Conservation (phyloP, 2,329 filamentous ascomycete genomes). For the Sporothrix phasma region DNA sequence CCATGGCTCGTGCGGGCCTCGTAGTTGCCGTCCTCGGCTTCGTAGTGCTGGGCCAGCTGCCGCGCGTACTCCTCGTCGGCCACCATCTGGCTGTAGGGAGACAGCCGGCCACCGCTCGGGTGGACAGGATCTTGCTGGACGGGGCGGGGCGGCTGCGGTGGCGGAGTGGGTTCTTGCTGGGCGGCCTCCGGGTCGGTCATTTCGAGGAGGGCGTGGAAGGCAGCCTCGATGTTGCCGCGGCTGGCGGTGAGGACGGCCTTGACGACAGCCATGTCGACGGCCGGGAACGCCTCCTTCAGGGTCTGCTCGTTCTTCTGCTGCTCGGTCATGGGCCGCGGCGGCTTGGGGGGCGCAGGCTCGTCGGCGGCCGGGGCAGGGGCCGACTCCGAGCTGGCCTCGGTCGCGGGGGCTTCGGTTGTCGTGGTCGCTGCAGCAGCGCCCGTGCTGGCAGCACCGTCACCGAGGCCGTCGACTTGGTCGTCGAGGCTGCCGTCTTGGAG, state of each 20-base stretch:
- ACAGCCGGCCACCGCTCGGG: constrained; percentile 59
- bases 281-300: constrained; percentile 86
- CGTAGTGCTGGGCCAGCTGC: constrained; percentile 85
- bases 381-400: constrained; percentile 12
- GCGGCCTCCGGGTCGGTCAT: constrained; percentile 67
- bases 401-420: constrained; percentile 18
- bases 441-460: constrained; percentile 29
- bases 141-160: constrained; percentile 54
- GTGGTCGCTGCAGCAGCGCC: constrained; percentile 23
- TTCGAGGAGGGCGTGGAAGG: constrained; percentile 85
- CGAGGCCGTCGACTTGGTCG: constrained; percentile 17
- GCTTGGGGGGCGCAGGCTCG: constrained; percentile 57
- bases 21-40: constrained; percentile 47
- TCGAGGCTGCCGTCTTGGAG: constrained; percentile 20
- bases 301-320: constrained; percentile 79
- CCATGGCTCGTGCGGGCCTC: constrained; percentile 40
- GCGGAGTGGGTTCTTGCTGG: constrained; percentile 48
- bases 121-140: constrained; percentile 46
- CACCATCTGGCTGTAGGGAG: constrained; percentile 70
- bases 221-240: constrained; percentile 76
- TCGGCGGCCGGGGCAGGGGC: constrained; percentile 29
- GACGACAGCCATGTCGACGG: constrained; percentile 68
- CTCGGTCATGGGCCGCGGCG: constrained; percentile 71
- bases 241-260: constrained; percentile 84
- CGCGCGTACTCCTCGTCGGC: constrained; percentile 83